phyloP scores from a whole-genome alignment of 2,329 filamentous ascomycete genomes.

The Verticillium zaregamsianum region DNA sequence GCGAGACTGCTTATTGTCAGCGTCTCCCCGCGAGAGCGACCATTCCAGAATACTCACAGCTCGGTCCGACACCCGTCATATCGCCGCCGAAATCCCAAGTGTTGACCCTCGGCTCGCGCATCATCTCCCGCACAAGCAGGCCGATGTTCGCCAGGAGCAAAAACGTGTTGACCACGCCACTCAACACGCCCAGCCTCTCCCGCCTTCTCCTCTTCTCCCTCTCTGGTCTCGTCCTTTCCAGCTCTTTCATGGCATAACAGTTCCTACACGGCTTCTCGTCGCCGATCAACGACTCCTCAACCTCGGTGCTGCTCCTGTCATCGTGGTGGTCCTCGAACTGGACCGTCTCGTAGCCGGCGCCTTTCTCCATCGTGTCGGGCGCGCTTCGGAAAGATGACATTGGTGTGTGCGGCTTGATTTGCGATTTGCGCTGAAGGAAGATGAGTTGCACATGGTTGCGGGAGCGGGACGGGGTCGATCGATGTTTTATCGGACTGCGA shows the following conservation, averaged over 20 bases:
- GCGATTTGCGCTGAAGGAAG: neutral
- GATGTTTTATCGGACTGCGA: neutral
- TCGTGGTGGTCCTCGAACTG: slow-evolving; percentile 18
- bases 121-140: slow-evolving; percentile 23
- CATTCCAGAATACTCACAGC: slow-evolving; percentile 15
- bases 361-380: slow-evolving; percentile 9
- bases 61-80: slow-evolving; percentile 29
- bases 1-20: slow-evolving; percentile 22
- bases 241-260: slow-evolving; percentile 7
- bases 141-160: slow-evolving; percentile 26
- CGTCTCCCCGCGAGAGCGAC: neutral
- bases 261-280: slow-evolving; percentile 16
- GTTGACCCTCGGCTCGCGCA: slow-evolving; percentile 13
- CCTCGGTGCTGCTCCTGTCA: slow-evolving; percentile 25
- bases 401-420: neutral
- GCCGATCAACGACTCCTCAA: slow-evolving; percentile 28
- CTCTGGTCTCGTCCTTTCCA: slow-evolving; percentile 1
- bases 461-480: neutral
- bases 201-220: slow-evolving; percentile 8
- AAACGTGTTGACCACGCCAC: slow-evolving; percentile 21
- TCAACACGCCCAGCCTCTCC: slow-evolving; percentile 18
- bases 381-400: neutral
- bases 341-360: slow-evolving; percentile 18
- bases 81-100: slow-evolving; percentile 29
- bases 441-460: neutral